These are phyloP conservation scores for Geotrichum histeridarum DNA, from an alignment of 1,139 yeast species.

Conservation along the genomic window DNA sequence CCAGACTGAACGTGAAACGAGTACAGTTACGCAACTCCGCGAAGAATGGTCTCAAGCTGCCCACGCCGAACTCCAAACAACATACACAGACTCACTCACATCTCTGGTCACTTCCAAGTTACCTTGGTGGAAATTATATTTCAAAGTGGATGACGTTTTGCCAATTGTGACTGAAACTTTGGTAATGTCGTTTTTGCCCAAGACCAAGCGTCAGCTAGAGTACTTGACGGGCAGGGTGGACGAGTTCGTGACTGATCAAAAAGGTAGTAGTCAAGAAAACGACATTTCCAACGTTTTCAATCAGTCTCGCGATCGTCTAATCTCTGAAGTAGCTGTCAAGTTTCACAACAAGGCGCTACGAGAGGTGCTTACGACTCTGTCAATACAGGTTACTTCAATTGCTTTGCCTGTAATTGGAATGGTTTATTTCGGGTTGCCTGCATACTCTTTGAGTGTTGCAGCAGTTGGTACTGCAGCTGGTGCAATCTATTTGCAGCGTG, in stretches of 20 bases:
- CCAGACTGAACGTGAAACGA: conserved; percentile 20
- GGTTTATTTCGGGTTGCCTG: conserved; percentile 31
- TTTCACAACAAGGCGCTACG: conserved; percentile 21
- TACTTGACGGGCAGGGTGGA: conserved; percentile 35
- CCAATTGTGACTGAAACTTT: conserved; percentile 24
- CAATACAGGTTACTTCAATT: conserved; percentile 37
- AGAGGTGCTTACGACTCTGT: conserved; percentile 22
- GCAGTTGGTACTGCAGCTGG: conserved; percentile 38
- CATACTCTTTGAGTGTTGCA: conserved; percentile 36
- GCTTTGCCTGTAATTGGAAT: conserved; percentile 34
- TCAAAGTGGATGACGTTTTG: conserved; percentile 37
- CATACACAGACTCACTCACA: background rate
- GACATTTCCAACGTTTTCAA: conserved; percentile 3
- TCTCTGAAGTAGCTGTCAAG: conserved; percentile 13
- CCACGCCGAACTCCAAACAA: conserved; percentile 38
- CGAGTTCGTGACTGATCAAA: conserved; percentile 22
- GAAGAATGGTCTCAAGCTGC: conserved; percentile 37
- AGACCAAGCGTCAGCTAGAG: conserved; percentile 28
- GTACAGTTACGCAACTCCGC: conserved; percentile 19
- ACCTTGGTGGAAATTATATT: conserved; percentile 40
- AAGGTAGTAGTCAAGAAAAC: background rate
- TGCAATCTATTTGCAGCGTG: conserved; percentile 32
- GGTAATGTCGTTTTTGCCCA: conserved; percentile 28
- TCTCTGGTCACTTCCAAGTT: conserved; percentile 20
- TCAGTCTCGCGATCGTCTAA: conserved; percentile 6